These are phyloP conservation scores for Withania somnifera DNA, from an alignment of 305 asterid species.

Conservation along the genomic window DNA sequence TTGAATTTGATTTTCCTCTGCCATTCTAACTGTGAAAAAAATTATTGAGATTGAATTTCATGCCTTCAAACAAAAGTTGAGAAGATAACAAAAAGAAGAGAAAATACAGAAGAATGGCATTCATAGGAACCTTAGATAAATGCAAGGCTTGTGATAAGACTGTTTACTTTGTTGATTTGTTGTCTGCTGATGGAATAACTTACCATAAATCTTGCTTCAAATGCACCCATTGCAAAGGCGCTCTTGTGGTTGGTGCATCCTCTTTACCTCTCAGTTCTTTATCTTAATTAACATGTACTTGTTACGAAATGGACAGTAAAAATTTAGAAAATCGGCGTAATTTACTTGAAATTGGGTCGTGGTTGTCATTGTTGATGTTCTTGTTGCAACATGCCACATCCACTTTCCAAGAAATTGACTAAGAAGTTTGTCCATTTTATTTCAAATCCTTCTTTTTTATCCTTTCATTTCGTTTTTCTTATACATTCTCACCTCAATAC, in stretches of 20 bases:
- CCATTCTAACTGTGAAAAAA: neutral
- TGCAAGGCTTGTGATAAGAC: constrained; percentile 98
- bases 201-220: constrained; percentile 85
- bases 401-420: neutral
- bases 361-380: neutral
- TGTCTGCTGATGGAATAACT: constrained; percentile 73
- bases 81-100: neutral
- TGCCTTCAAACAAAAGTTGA: neutral
- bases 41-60: neutral
- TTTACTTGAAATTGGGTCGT: neutral
- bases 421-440: neutral
- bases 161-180: constrained; percentile 79
- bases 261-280: neutral
- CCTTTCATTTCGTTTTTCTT: neutral
- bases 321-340: neutral
- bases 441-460: neutral
- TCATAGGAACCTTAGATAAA: constrained; percentile 91
- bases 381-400: neutral
- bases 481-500: neutral
- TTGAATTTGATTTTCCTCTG: neutral
- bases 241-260: constrained; percentile 79
- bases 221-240: constrained; percentile 95
- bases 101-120: constrained; percentile 32
- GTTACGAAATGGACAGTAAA: neutral
- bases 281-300: neutral